phyloP scores from a whole-genome alignment of 192 early-diverging fungal species.

The Helicostylum pulchrum region DNA sequence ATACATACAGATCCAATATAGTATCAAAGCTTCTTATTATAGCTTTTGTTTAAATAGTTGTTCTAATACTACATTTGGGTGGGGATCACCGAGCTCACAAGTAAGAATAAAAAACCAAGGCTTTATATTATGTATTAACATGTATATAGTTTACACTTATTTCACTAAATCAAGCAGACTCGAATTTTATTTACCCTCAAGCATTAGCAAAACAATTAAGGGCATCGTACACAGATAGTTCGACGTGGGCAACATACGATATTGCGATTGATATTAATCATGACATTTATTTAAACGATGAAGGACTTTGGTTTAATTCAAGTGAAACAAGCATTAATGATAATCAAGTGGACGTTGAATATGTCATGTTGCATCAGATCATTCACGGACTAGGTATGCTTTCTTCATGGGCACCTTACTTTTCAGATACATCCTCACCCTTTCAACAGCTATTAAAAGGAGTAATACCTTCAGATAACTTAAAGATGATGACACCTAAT shows the following conservation, averaged over 20 bases:
- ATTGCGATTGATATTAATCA: slow-evolving; percentile 33
- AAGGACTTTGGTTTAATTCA: slow-evolving; percentile 1
- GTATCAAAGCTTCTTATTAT: slow-evolving; percentile 14
- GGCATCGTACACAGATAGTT: slow-evolving; percentile 13
- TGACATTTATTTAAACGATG: slow-evolving; percentile 30
- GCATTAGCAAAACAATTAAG: slow-evolving; percentile 33
- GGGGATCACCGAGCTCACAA: slow-evolving; percentile 13
- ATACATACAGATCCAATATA: background rate
- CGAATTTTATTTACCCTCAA: slow-evolving; percentile 36
- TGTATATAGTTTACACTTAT: slow-evolving; percentile 31
- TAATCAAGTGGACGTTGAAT: slow-evolving; percentile 32
- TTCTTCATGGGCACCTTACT: slow-evolving; percentile 34
- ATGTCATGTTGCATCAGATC: slow-evolving; percentile 29
- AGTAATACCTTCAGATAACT: slow-evolving; percentile 3
- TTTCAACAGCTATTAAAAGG: slow-evolving; percentile 20
- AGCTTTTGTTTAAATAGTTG: slow-evolving; percentile 15
- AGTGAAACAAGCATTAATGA: slow-evolving; percentile 5
- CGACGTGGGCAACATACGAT: slow-evolving; percentile 25
- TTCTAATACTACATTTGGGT: slow-evolving; percentile 11
- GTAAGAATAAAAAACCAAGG: background rate
- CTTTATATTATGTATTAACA: background rate
- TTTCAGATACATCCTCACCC: slow-evolving; percentile 16
- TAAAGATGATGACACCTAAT: slow-evolving; percentile 22
- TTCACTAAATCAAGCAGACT: slow-evolving; percentile 24
- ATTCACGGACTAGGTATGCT: slow-evolving; percentile 34